phyloP scores from a whole-genome alignment of 768 basidiomycete genomes.

The Pleurotus djamor region DNA sequence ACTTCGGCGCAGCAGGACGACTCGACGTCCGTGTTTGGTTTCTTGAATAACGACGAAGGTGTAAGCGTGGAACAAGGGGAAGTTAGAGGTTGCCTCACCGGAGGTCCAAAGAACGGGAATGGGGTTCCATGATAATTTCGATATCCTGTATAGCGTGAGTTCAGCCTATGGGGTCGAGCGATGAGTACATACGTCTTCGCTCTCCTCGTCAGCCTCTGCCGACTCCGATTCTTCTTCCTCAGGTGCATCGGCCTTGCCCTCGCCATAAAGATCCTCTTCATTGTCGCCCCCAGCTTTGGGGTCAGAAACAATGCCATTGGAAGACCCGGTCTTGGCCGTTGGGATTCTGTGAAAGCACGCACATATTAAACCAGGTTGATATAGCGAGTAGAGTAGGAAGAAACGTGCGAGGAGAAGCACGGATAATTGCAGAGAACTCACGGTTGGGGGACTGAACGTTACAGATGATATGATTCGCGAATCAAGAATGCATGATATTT shows the following conservation, averaged over 20 bases:
- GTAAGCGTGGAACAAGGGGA: not conserved
- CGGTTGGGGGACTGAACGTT: constrained; percentile 57
- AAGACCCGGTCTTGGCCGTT: constrained; percentile 38
- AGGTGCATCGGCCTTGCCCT: constrained; percentile 33
- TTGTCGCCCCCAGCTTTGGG: constrained; percentile 41
- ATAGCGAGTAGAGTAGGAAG: constrained; percentile 3
- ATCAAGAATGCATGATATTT: constrained; percentile 40
- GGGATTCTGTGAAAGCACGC: constrained; percentile 22
- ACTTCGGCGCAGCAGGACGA: constrained; percentile 33
- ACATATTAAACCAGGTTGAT: constrained; percentile 12
- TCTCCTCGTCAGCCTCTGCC: constrained; percentile 39
- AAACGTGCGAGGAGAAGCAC: constrained; percentile 2
- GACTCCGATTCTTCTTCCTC: constrained; percentile 39
- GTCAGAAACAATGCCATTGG: constrained; percentile 49
- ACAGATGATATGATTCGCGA: constrained; percentile 31
- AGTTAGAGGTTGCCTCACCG: constrained; percentile 36
- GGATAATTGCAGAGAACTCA: constrained; percentile 40
- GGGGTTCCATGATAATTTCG: constrained; percentile 88
- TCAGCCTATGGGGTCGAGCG: not conserved
- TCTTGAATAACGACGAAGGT: constrained; percentile 16
- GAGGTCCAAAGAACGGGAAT: constrained; percentile 71
- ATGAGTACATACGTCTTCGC: constrained; percentile 35
- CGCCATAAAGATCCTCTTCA: constrained; percentile 27
- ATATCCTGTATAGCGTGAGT: constrained; percentile 53
- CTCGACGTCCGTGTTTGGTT: constrained; percentile 28